These are phyloP conservation scores for Carallia pectinifolia DNA, from an alignment of 345 rosid species.

Conservation along the genomic window DNA sequence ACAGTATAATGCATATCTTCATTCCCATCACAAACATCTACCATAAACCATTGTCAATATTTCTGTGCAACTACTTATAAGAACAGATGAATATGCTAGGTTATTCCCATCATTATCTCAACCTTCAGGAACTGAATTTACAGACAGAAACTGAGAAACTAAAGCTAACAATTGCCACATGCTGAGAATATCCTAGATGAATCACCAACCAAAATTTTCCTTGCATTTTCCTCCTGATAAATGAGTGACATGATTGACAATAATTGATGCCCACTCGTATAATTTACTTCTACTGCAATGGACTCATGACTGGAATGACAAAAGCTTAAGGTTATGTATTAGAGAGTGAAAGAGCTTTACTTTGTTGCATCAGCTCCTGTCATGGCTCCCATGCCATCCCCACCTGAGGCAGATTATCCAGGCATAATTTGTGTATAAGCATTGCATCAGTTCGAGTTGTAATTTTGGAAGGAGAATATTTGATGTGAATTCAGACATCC, in stretches of 20 bases:
- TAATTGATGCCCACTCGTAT: neutral
- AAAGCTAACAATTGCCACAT: neutral
- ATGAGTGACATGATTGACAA: neutral
- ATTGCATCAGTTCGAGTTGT: conserved; percentile 2
- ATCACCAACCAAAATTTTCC: no score
- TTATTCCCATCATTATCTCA: neutral
- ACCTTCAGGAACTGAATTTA: neutral
- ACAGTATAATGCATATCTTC: neutral
- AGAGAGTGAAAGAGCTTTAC: conserved; percentile 40
- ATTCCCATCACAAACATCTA: conserved; percentile 1
- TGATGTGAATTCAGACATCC: neutral
- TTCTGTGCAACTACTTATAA: neutral
- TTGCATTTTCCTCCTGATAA: neutral
- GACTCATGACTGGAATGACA: neutral
- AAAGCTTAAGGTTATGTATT: neutral
- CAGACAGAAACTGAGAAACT: neutral
- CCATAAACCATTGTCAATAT: conserved; percentile 2
- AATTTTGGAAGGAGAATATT: conserved; percentile 1
- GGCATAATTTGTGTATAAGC: conserved; percentile 13
- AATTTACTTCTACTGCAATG: neutral
- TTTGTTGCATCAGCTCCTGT: conserved; percentile 82
- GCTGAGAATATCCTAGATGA: neutral
- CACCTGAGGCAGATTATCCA: conserved; percentile 47
- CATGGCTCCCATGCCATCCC: conserved; percentile 46
- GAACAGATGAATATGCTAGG: neutral